Percentiles rank a stretch among this genome's conserved stretches.
These are phyloP conservation scores for Diplosphaera chodatii DNA, from an alignment of 139 green algal genomes.

Conservation along the genomic window DNA sequence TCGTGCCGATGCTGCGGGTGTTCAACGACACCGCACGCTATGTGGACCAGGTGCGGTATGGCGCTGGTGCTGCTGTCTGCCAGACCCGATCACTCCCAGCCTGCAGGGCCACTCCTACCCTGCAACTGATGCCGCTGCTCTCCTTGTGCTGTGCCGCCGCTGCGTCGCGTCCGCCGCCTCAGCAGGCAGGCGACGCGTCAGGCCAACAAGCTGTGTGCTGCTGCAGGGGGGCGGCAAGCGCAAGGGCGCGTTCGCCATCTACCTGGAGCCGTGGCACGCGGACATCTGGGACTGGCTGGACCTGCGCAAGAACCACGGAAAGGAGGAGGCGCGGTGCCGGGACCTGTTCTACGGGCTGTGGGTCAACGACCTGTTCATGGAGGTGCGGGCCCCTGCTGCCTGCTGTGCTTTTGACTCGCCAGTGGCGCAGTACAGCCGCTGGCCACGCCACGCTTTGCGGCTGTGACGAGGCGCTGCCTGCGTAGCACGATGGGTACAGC, in stretches of 20 bases:
- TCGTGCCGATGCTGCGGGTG: constrained; percentile 97
- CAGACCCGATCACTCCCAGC: no score
- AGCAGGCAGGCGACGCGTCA: no score
- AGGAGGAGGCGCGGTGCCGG: constrained; percentile 77
- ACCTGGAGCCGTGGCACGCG: constrained; percentile 97
- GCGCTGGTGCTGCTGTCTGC: background rate
- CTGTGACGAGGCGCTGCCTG: no score
- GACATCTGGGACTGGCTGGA: constrained; percentile 98
- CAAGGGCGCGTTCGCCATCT: constrained; percentile 96
- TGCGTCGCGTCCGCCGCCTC: no score
- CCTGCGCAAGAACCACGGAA: constrained; percentile 98
- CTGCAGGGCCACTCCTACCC: no score
- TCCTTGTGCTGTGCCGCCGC: no score
- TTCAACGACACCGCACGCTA: constrained; percentile 98
- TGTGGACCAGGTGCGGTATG: constrained; percentile 55
- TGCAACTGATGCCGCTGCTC: no score
- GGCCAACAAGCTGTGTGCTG: background rate
- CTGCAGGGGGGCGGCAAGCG: constrained; percentile 93
- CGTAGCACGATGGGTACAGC: no score
- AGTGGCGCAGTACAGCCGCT: no score
- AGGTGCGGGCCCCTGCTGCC: constrained; percentile 8
- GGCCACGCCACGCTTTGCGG: no score
- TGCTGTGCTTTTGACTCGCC: no score
- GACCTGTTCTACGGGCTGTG: constrained; percentile 99
- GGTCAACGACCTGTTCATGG: constrained; percentile 97